These are phyloP conservation scores for Ceratocystis colombiana DNA, from an alignment of 2,329 filamentous ascomycete species.

Conservation along the genomic window DNA sequence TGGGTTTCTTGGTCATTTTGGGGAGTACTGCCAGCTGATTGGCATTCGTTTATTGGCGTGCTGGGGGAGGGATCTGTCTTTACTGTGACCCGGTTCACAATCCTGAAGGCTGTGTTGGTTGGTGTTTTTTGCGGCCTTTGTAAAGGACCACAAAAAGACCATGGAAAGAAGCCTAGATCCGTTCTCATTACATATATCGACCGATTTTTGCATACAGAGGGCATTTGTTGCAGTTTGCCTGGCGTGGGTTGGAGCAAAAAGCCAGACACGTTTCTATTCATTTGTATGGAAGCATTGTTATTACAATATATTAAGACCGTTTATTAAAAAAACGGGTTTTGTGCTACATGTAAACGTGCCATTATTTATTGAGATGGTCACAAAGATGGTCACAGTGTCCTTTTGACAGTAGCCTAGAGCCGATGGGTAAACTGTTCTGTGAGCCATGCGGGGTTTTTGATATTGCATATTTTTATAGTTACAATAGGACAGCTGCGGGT, in stretches of 20 bases:
- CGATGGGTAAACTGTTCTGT: not conserved
- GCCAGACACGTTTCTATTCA: not conserved
- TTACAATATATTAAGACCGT: not conserved
- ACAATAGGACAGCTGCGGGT: not conserved
- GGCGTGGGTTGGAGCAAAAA: not conserved
- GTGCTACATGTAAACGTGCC: conserved; percentile 1
- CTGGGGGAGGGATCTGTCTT: too few species aligned
- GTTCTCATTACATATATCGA: not conserved
- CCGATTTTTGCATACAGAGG: not conserved
- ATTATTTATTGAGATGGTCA: not conserved
- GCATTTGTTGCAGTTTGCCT: not conserved
- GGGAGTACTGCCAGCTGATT: too few species aligned
- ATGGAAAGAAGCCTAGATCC: too few species aligned
- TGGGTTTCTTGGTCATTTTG: not conserved
- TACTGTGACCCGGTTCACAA: too few species aligned
- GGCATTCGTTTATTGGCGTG: too few species aligned
- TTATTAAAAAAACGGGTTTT: not conserved
- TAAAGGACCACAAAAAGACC: too few species aligned
- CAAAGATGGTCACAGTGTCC: not conserved
- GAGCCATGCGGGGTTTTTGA: not conserved
- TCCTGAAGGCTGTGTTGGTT: too few species aligned
- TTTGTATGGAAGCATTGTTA: not conserved
- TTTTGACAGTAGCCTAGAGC: not conserved
- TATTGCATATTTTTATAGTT: not conserved
- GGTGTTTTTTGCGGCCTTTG: too few species aligned